Base-by-base conservation (phyloP, 768 basidiomycete genomes). In the Mycena metata region DNA sequence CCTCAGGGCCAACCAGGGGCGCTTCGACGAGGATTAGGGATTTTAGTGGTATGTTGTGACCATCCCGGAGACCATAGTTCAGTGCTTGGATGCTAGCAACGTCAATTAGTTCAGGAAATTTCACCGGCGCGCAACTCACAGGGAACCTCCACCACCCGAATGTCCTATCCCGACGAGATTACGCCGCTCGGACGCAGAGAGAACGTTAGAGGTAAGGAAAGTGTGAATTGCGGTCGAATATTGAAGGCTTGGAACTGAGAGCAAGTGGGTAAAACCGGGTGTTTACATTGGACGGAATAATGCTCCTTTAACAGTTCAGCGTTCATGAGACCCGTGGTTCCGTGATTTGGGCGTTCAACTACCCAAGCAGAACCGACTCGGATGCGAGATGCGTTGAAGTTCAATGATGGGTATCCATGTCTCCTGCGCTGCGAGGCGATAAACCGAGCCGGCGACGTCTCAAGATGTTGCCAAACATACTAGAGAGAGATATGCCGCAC, bases 121-220 rank as follows among this genome's bases (percentile, higher is more conserved):
- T 7, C 4, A 19, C 12, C 5, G 19, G 19, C 30, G 24, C 3
- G 21, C 39, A 39, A 58, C 68, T 41, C 57, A 72, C 68, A 72
- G 26, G 15, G 67, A 57, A 36, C 64, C 64, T 13, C 64, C 68
- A 15, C 68, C 71, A 6, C 67, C 71, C 23, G 71, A 72, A 58
- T 70, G 61, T 11, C 68, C 69, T 16, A 72, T 54, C 19, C 65
- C 69, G 21, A 72, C 61, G 19, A 72, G 64, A 39, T 72, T 63
- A 12, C 23, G 47, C 36, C 64, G 33, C 12, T 70, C 71, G 11
- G 46, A 33, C 26, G 58, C 21, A 21, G 64, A 64, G 15, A 72
- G 23, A 21, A 67, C 42, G 57, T 57, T 26, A 17, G 71, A 70
- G 8, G 64, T 66, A 52, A 72, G 64, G 51, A 72, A 70, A 2